Evolutionary conservation across 129 eudicot species (phyloP), one percentile per base, ranked within the genome.

Genomic region (Ambrosia trifida): DNA sequence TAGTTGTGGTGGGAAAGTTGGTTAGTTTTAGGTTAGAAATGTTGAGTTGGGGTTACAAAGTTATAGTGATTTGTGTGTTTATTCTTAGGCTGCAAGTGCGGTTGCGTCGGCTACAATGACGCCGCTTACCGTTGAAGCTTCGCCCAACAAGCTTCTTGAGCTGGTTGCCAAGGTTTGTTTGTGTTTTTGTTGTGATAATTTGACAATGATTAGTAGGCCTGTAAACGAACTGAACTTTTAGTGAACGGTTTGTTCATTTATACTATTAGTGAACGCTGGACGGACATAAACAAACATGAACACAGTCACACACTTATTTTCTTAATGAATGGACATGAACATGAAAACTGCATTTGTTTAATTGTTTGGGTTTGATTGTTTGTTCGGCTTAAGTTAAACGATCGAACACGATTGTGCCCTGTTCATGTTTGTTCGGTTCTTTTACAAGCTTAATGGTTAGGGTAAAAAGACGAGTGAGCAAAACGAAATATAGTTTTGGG

Each of bases 51-150:
- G 33, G 66, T 14, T 13, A 6, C 7, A 40, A 10, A 10, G 44
- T 40, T 24, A 24, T 24, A 24, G 28, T 24, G 28, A 24, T 24
- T 24, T 24, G 28, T 24, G 28, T 24, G 11, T 14, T 45, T 20
- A 38, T 66, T 60, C 70, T 18, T 75, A 91, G 95, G 96, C 95
- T 52, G 96, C 97, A 35, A 91, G 82, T 83, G 97, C 91, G 53
- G 97, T 91, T 78, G 97, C 97, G 68, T 88, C 91, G 1, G 94
- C 97, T 81, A 91, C 97, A 20, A 88, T 91, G 96, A 91, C 94
- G 14, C 96, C 97, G 45, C 74, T 86, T 59, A 75, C 81, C 80
- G 72, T 85, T 69, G 96, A 91, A 84, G 86, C 82, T 65, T 87
- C 93, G 67, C 89, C 94, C 1, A 91, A 88, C 73, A 86, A 81